These are phyloP conservation scores for Theobroma grandiflorum DNA, from an alignment of 441 rosid species.

Conservation along the genomic window DNA sequence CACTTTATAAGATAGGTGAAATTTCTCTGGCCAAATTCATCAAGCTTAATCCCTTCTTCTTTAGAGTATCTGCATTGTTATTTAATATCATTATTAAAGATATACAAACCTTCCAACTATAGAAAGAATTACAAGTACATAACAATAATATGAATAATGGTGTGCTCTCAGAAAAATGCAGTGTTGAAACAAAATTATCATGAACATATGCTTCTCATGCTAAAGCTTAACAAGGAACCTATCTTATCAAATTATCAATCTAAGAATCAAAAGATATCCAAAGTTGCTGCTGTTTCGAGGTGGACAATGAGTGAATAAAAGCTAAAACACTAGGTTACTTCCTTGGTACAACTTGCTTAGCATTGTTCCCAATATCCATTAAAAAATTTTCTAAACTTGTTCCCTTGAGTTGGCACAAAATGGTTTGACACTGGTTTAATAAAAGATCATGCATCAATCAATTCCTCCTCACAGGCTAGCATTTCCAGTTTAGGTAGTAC, in stretches of 20 bases:
- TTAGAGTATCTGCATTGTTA: slow-evolving; percentile 77
- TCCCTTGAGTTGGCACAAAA: not conserved
- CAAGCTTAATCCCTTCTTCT: slow-evolving; percentile 77
- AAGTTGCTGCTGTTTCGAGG: not conserved
- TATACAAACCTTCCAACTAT: not conserved
- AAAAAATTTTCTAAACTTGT: not conserved
- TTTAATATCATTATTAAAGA: not conserved
- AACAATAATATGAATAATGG: not conserved
- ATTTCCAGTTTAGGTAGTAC: slow-evolving; percentile 5
- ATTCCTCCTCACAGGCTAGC: slow-evolving; percentile 16
- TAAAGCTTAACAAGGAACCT: not conserved
- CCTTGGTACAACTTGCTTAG: not conserved
- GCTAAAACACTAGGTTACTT: not conserved
- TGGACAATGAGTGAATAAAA: not conserved
- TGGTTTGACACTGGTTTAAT: not conserved
- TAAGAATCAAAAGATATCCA: not conserved
- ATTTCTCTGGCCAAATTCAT: slow-evolving; percentile 64
- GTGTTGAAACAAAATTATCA: not conserved
- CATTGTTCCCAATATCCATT: not conserved
- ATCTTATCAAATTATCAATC: not conserved
- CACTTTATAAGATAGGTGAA: slow-evolving; percentile 90
- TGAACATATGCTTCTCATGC: not conserved
- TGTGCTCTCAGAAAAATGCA: not conserved
- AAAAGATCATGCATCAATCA: not conserved
- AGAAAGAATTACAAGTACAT: not conserved